These are phyloP conservation scores for Botrytis hyacinthi DNA, from an alignment of 2,329 filamentous ascomycete species.

Conservation along the genomic window DNA sequence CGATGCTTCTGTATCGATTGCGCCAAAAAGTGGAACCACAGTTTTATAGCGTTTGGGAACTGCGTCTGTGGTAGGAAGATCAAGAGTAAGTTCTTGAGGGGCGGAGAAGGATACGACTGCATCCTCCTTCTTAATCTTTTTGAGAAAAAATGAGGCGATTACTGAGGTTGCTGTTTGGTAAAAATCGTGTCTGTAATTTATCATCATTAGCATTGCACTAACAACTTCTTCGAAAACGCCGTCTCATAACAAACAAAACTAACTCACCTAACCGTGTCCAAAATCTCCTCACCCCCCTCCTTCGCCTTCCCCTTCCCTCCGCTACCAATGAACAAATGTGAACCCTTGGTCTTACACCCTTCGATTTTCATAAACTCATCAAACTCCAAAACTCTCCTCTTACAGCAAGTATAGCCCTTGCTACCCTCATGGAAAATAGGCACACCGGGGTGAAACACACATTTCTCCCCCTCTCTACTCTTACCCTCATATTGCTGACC, in stretches of 20 bases:
- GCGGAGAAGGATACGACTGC: constrained; percentile 70
- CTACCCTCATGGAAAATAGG: constrained; percentile 97
- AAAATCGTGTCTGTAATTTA: constrained; percentile 69
- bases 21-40: constrained; percentile 70
- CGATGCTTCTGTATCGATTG: constrained; percentile 66
- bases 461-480: constrained; percentile 68
- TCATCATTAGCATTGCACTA: constrained; percentile 13
- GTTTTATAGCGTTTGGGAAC: constrained; percentile 73
- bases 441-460: constrained; percentile 82
- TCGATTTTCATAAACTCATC: constrained; percentile 97
- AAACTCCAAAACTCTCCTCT: constrained; percentile 91
- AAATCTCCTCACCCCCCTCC: constrained; percentile 64
- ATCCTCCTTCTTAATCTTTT: constrained; percentile 86
- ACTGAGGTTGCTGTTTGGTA: constrained; percentile 87
- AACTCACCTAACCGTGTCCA: constrained; percentile 72
- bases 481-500: constrained; percentile 61
- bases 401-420: constrained; percentile 97
- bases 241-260: neutral
- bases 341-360: constrained; percentile 78
- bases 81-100: constrained; percentile 63
- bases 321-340: constrained; percentile 81
- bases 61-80: constrained; percentile 80
- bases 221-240: neutral
- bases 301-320: constrained; percentile 68
- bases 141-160: constrained; percentile 90